These are phyloP conservation scores for Wallacemonas rigidus DNA, from an alignment of 208 protist species.

Conservation along the genomic window DNA sequence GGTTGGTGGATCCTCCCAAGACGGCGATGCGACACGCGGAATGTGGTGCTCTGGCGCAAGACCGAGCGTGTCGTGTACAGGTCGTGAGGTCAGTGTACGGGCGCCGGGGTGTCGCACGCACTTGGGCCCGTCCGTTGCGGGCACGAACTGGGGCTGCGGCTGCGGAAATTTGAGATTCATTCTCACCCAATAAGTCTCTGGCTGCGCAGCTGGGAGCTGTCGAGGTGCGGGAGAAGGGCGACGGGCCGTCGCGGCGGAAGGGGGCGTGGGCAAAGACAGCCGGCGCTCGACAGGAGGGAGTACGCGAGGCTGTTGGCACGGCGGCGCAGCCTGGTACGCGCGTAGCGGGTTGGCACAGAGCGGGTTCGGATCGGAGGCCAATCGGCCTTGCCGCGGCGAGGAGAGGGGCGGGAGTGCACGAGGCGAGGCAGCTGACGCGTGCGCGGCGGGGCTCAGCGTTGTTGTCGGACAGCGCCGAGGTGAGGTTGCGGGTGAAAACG, in stretches of 20 bases:
- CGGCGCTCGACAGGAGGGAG: neutral
- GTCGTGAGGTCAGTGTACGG: neutral
- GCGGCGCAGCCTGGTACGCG: too few relatives aligned
- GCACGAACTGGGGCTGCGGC: constrained; percentile 16
- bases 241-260: neutral
- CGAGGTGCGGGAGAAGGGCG: neutral
- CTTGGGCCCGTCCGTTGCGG: constrained; percentile 10
- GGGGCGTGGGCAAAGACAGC: neutral
- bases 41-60: neutral
- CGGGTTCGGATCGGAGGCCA: neutral
- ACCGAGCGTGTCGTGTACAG: neutral
- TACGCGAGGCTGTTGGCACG: neutral
- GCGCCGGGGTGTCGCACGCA: neutral
- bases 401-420: neutral
- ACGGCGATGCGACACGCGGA: neutral
- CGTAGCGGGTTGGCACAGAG: neutral
- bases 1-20: constrained; percentile 1
- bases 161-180: constrained; percentile 10
- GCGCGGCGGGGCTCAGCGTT: neutral
- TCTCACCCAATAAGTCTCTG: constrained; percentile 8
- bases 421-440: neutral
- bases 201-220: neutral
- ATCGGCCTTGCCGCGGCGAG: neutral
- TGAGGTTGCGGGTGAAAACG: neutral
- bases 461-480: neutral